A percentile compares a stretch with the other conserved stretches of the same genome.
phyloP scores from a whole-genome alignment of 345 rosid species.

The Eucalyptus regnans region DNA sequence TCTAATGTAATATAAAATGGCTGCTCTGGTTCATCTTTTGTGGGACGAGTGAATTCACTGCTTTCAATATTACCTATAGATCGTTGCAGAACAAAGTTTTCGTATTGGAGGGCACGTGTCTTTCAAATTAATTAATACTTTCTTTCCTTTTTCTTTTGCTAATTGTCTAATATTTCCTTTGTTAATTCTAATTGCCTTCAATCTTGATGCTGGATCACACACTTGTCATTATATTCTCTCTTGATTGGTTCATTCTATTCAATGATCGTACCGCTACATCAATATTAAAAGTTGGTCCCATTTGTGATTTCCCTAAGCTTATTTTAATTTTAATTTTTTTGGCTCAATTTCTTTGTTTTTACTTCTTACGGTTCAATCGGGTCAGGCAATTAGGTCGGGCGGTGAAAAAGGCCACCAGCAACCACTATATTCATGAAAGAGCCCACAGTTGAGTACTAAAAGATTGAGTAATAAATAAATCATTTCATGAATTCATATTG shows the following conservation, averaged over 20 bases:
- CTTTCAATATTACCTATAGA: not conserved
- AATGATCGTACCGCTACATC: not conserved
- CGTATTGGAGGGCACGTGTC: not conserved
- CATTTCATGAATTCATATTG: too few species aligned
- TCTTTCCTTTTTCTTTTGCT: not conserved
- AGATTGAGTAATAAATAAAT: too few species aligned
- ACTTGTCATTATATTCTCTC: not conserved
- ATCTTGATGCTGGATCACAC: not conserved
- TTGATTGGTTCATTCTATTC: not conserved
- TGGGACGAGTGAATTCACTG: not conserved
- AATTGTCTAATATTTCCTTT: not conserved
- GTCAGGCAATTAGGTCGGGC: not conserved
- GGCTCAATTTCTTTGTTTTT: too few species aligned
- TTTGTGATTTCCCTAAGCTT: not conserved
- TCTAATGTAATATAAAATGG: not conserved
- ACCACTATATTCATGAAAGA: not conserved
- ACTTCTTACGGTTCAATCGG: not conserved
- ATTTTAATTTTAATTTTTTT: too few species aligned
- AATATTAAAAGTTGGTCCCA: not conserved
- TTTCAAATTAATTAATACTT: not conserved
- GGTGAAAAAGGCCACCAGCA: not conserved
- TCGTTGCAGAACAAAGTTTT: not conserved
- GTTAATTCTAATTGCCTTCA: not conserved
- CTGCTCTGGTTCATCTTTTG: not conserved
- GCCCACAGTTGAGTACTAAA: not conserved